Evolutionary conservation across 768 basidiomycete genomes (phyloP), one percentile per base, ranked within the genome.

Genomic region (Lentinula raphanica): DNA sequence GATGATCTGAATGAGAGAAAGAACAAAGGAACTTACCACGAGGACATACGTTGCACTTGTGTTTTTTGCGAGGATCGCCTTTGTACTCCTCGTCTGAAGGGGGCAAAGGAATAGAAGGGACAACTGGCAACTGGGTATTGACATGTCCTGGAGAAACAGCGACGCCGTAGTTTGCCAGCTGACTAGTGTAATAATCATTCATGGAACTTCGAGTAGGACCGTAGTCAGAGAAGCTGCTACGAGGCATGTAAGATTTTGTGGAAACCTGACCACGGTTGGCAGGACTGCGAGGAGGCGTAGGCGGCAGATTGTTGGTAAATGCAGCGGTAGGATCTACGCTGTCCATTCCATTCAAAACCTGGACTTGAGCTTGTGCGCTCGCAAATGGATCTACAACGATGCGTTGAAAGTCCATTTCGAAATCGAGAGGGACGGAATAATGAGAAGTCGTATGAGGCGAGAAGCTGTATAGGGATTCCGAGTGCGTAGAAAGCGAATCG

Each of bases 11-110:
- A 15, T 58, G 38, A 60, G 1, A 60, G 27, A 44, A 59, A 27
- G 39, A 45, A 55, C 21, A 60, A 61, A 9, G 8, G 6, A 31
- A 68, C 67, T 57, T 65, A 92, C 90, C 83, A 74, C 90, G 77
- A 19, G 87, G 86, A 68, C 92, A 94, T 27, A 77, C 77, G 11
- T 79, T 69, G 66, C 92, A 94, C 65, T 82, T 86, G 68, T 92
- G 92, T 65, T 88, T 90, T 71, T 87, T 88, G 66, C 87, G 83
- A 8, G 86, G 80, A 60, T 90, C 90, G 15, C 77, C 76, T 63
- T 81, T 83, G 39, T 72, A 71, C 29, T 83, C 82, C 21, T 82
- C 68, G 25, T 68, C 58, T 49, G 68, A 66, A 13, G 75, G 73
- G 29, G 77, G 70, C 19, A 77, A 68, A 53, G 78, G 72, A 9